Evolutionary conservation across 805 yeast genomes (phyloP), one percentile per base, ranked within the genome.

Genomic region (Lachancea thermotolerans): DNA sequence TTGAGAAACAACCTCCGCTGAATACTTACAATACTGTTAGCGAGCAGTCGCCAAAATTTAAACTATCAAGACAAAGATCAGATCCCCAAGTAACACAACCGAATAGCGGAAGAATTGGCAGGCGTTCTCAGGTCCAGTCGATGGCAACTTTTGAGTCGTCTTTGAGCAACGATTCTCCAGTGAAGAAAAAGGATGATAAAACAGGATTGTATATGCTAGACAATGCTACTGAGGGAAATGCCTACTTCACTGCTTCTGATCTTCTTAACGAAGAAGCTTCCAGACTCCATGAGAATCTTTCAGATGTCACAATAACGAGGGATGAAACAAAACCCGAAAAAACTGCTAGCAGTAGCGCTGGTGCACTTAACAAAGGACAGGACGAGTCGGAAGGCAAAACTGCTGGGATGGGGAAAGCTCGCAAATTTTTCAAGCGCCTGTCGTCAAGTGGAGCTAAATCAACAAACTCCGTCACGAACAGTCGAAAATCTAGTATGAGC

Each of bases 171-270:
- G 56, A 53, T 17, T 54, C 63, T 2, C 59, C 58, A 1, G 35
- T 38, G 4, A 60, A 59, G 38, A 46, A 47, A 8, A 48, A 45
- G 16, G 48, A 50, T 10, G 47, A 57, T 12, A 57, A 62, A 35
- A 53, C 60, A 3, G 56, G 56, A 12, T 42, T 59, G 38, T 59
- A 59, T 37, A 47, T 52, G 42, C 46, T 59, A 29, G 62, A 60
- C n/a, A 53, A 57, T 31, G 46, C 59, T 5, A 57, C 62, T 8
- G 57, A 57, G 36, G 55, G 52, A 7, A 52, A 50, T 34, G 57
- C 45, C 7, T 62, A 52, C 38, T 56, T 58, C 3, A 62, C 66
- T 4, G 66, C 66, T 2, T 54, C 56, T 32, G 65, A 61, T 33
- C 54, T 58, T 35, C 55, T 50, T n/a, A 34, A n/a, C 34, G 32